A percentile compares a stretch with the other conserved stretches of the same genome.
Conservation (phyloP, 2,329 filamentous ascomycete genomes). For the Hymenoscyphus fraxineus region DNA sequence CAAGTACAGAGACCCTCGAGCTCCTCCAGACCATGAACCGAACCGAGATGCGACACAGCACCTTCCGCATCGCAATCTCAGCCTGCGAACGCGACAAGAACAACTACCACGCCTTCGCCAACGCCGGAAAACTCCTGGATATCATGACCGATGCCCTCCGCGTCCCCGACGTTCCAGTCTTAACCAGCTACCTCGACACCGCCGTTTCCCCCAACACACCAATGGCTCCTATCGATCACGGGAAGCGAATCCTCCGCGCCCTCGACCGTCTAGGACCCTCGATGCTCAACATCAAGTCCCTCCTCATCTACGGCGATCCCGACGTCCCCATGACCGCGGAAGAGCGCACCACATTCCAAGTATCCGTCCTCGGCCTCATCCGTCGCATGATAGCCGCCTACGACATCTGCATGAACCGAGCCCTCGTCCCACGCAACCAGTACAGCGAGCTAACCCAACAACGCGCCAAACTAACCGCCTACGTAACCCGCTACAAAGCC, state of each 20-base stretch:
- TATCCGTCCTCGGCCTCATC: slow-evolving; percentile 26
- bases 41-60: slow-evolving; percentile 44
- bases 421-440: slow-evolving; percentile 26
- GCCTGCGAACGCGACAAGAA: slow-evolving; percentile 72
- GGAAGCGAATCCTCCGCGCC: slow-evolving; percentile 48
- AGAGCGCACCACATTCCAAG: slow-evolving; percentile 13
- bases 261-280: slow-evolving; percentile 42
- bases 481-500: slow-evolving; percentile 30
- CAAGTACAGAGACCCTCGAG: slow-evolving; percentile 58
- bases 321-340: not conserved
- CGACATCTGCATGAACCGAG: slow-evolving; percentile 31
- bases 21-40: slow-evolving; percentile 55
- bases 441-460: slow-evolving; percentile 28
- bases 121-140: slow-evolving; percentile 62
- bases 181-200: slow-evolving; percentile 55
- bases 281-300: slow-evolving; percentile 29
- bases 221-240: slow-evolving; percentile 43
- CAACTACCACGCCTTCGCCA: slow-evolving; percentile 64
- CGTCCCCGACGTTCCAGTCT: slow-evolving; percentile 47
- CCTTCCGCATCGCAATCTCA: slow-evolving; percentile 69
- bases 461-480: slow-evolving; percentile 37
- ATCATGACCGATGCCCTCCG: slow-evolving; percentile 50
- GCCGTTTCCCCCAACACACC: slow-evolving; percentile 41
- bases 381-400: slow-evolving; percentile 34
- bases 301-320: slow-evolving; percentile 23